Percentiles rank a stretch among this genome's conserved stretches.
Conservation (phyloP, 768 basidiomycete genomes). For the Naematelia encephala region DNA sequence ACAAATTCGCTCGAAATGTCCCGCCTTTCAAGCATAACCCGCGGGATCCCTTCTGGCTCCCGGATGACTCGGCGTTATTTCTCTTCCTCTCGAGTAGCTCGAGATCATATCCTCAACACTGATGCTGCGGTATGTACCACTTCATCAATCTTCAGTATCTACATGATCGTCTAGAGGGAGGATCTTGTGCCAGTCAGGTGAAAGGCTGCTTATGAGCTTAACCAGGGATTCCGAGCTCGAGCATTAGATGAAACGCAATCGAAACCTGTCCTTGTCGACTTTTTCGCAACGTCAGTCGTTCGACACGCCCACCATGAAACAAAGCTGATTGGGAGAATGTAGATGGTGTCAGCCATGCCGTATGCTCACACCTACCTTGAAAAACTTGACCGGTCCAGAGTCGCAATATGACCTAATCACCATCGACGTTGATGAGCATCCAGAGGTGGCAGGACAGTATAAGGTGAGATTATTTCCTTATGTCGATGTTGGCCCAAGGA, state of each 20-base stretch:
- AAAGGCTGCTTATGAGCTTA: background rate
- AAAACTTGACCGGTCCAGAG: constrained; percentile 33
- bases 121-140: constrained; percentile 23
- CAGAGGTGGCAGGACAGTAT: constrained; percentile 40
- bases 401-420: constrained; percentile 28
- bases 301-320: background rate
- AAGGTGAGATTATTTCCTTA: constrained; percentile 22
- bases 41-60: background rate
- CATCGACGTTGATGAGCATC: constrained; percentile 38
- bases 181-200: background rate
- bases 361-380: constrained; percentile 42
- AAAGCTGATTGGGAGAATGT: background rate
- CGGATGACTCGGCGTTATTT: constrained; percentile 6
- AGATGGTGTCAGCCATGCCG: constrained; percentile 45
- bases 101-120: constrained; percentile 32
- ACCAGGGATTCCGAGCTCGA: constrained; percentile 33
- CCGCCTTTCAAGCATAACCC: background rate
- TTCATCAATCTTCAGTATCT: background rate
- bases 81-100: constrained; percentile 23
- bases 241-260: constrained; percentile 22
- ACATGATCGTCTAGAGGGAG: background rate
- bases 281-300: constrained; percentile 39
- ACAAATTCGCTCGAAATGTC: too few relatives aligned
- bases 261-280: constrained; percentile 45
- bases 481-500: background rate